These are phyloP conservation scores for Teunomyces aglyptinius DNA, from an alignment of 805 yeast species.

Conservation along the genomic window DNA sequence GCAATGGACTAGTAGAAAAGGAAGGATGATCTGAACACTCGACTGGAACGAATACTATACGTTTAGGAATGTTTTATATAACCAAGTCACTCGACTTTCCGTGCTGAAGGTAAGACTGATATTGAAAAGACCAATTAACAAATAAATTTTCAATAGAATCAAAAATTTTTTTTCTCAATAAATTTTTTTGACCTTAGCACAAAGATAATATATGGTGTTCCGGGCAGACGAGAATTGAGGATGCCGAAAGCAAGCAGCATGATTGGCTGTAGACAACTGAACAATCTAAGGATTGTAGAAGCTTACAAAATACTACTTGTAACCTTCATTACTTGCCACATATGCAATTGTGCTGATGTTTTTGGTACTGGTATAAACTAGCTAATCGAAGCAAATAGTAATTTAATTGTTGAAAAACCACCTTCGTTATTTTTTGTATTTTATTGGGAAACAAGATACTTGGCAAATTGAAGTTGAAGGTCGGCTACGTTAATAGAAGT, in stretches of 20 bases:
- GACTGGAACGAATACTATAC: not conserved
- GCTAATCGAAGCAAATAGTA: too few relatives aligned
- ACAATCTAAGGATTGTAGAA: too few relatives aligned
- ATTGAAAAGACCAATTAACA: constrained; percentile 1
- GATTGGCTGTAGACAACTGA: not conserved
- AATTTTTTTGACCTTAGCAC: constrained; percentile 1
- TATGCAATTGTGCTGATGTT: too few relatives aligned
- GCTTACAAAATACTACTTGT: too few relatives aligned
- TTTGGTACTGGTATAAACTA: too few relatives aligned
- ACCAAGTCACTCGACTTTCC: not conserved
- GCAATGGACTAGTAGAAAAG: not conserved
- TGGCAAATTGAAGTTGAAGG: not conserved
- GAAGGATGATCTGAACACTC: not conserved
- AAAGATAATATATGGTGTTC: not conserved
- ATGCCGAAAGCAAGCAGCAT: not conserved
- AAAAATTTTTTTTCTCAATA: constrained; percentile 1
- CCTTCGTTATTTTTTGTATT: too few relatives aligned
- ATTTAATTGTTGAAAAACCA: too few relatives aligned
- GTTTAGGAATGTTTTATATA: not conserved
- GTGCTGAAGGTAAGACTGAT: not conserved
- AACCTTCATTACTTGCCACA: too few relatives aligned
- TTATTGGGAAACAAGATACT: not conserved
- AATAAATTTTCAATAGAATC: constrained; percentile 3
- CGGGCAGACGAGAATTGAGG: not conserved
- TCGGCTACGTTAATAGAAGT: too few relatives aligned